Conservation (phyloP, 495 filamentous ascomycete species). For the Elasticomyces elasticus region DNA sequence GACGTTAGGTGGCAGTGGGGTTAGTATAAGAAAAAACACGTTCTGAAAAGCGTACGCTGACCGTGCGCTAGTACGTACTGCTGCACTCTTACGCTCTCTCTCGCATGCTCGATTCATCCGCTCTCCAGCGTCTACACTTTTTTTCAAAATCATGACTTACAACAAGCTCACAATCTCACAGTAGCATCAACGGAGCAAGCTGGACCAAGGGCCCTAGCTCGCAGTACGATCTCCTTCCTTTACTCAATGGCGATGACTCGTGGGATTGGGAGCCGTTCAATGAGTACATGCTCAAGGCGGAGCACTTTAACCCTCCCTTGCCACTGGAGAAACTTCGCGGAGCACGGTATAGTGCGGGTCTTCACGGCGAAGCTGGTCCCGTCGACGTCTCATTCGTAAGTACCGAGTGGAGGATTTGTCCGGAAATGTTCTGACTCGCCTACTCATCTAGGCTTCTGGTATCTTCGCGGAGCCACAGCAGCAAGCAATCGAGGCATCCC, state of each 20-base stretch:
- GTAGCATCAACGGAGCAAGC: not conserved
- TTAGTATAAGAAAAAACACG: too few relatives aligned
- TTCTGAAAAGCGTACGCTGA: too few relatives aligned
- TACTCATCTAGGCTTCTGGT: too few relatives aligned
- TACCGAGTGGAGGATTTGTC: too few relatives aligned
- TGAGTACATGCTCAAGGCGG: not conserved
- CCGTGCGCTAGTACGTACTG: too few relatives aligned
- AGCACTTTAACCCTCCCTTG: not conserved
- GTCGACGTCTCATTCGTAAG: not conserved
- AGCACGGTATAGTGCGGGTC: not conserved
- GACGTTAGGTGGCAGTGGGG: not conserved
- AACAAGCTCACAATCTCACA: too few relatives aligned
- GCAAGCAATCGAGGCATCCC: not conserved
- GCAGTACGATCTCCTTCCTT: not conserved
- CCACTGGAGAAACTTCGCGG: not conserved
- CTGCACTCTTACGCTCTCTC: too few relatives aligned
- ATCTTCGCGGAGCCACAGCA: not conserved
- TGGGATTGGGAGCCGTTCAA: slow-evolving; percentile 3
- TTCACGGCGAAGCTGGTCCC: not conserved
- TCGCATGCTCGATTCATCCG: too few relatives aligned
- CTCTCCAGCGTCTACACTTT: too few relatives aligned
- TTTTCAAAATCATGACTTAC: too few relatives aligned
- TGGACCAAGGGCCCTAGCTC: slow-evolving; percentile 2
- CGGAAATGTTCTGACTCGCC: too few relatives aligned
- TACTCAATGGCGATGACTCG: not conserved